These are phyloP conservation scores for Pneumocystis murina DNA, from an alignment of 1,139 yeast genomes.

Conservation along the genomic window DNA sequence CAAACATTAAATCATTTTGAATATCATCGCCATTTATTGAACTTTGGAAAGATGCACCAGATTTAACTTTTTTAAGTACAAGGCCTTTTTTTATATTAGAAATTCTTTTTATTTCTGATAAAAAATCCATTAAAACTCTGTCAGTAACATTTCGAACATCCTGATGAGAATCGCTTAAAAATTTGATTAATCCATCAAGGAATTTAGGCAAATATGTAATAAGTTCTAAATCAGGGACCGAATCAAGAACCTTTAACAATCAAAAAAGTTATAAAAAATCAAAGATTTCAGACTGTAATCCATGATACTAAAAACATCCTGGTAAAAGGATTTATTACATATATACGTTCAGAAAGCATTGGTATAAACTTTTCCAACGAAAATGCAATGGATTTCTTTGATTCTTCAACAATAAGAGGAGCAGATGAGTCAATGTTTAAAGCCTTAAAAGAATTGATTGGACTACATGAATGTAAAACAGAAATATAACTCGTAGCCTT, in stretches of 20 bases:
- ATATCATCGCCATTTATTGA: not conserved
- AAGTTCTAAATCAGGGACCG: constrained; percentile 81
- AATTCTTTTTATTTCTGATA: constrained; percentile 67
- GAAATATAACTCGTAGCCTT: constrained; percentile 85
- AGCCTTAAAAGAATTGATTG: constrained; percentile 27
- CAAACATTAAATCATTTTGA: constrained; percentile 5
- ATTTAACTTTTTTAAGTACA: constrained; percentile 1
- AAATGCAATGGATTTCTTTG: constrained; percentile 40
- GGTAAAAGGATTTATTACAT: constrained; percentile 84
- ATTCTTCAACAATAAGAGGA: constrained; percentile 17
- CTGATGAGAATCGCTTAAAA: constrained; percentile 67
- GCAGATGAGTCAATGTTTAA: constrained; percentile 14
- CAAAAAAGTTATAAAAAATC: constrained; percentile 48
- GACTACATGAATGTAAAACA: constrained; percentile 46
- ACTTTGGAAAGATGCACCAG: not conserved
- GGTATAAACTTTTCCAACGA: constrained; percentile 83
- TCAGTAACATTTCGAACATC: constrained; percentile 83
- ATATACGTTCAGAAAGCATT: constrained; percentile 72
- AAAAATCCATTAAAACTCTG: constrained; percentile 54
- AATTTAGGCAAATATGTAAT: constrained; percentile 80
- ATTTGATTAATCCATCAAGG: constrained; percentile 68
- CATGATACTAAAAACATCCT: constrained; percentile 24
- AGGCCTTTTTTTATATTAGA: constrained; percentile 44
- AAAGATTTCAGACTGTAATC: constrained; percentile 24
- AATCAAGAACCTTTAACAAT: constrained; percentile 82